Conservation (phyloP, 2,329 filamentous ascomycete species). For the Aureobasidium sp. region DNA sequence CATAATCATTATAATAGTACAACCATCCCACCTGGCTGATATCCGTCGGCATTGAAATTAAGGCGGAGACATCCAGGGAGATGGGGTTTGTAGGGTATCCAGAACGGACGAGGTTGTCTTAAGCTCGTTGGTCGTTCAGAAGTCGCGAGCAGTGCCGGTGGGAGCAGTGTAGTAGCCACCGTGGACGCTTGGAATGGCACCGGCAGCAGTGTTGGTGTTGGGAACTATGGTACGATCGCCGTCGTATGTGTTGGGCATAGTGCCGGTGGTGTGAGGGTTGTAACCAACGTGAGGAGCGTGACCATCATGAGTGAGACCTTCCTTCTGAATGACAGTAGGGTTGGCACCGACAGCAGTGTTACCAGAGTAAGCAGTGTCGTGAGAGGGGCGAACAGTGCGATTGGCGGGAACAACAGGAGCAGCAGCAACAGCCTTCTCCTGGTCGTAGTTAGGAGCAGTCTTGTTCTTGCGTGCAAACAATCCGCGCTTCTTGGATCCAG, state of each 20-base stretch:
- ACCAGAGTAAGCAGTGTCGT: constrained; percentile 46
- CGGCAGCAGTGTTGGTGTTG: constrained; percentile 22
- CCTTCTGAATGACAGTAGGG: constrained; percentile 25
- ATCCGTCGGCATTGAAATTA: background rate
- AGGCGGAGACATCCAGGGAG: background rate
- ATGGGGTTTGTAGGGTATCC: background rate
- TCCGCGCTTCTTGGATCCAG: constrained; percentile 42
- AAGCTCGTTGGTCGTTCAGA: background rate
- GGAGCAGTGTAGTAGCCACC: constrained; percentile 42
- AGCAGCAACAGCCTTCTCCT: constrained; percentile 38
- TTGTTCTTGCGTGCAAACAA: constrained; percentile 37
- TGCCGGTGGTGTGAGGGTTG: constrained; percentile 32
- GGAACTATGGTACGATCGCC: background rate
- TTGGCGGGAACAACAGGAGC: constrained; percentile 27
- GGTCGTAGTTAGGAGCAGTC: constrained; percentile 24
- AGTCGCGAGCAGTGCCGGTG: background rate
- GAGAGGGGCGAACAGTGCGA: constrained; percentile 34
- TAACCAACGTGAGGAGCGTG: constrained; percentile 24
- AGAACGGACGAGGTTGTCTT: background rate
- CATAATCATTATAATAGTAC: constrained; percentile 4
- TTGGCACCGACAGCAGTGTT: constrained; percentile 39
- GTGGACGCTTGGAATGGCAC: constrained; percentile 22
- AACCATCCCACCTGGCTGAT: background rate
- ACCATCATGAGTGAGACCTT: constrained; percentile 18
- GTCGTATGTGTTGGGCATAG: background rate